These are phyloP conservation scores for Chaetomiaceae sp. DNA, from an alignment of 2,329 filamentous ascomycete species.

Conservation along the genomic window DNA sequence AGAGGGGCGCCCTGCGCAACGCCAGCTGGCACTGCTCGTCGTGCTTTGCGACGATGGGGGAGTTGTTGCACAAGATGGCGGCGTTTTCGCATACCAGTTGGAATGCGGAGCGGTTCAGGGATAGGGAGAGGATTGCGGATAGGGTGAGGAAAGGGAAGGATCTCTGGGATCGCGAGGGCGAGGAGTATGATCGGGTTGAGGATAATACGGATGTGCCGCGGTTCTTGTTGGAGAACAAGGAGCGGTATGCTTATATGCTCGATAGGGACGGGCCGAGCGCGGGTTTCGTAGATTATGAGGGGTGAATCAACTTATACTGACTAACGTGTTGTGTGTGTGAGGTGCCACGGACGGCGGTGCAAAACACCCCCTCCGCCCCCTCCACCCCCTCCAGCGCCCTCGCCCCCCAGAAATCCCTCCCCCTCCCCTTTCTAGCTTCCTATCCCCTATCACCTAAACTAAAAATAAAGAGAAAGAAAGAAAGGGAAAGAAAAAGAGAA, in stretches of 20 bases:
- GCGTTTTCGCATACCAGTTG: slow-evolving; percentile 52
- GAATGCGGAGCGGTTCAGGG: slow-evolving; percentile 46
- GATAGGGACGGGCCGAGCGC: slow-evolving; percentile 43
- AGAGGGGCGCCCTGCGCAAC: slow-evolving; percentile 44
- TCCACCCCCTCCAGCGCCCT: no score
- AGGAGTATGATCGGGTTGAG: slow-evolving; percentile 47
- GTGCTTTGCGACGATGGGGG: slow-evolving; percentile 53
- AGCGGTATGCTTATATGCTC: slow-evolving; percentile 43
- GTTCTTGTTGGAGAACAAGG: slow-evolving; percentile 39
- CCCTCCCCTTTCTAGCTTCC: no score
- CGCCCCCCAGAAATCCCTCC: no score
- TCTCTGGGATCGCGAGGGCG: slow-evolving; percentile 47
- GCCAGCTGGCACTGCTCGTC: slow-evolving; percentile 60
- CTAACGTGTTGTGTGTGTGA: no score
- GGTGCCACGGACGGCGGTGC: no score
- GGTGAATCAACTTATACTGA: no score
- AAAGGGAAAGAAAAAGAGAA: no score
- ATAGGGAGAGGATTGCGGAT: slow-evolving; percentile 45
- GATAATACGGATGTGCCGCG: slow-evolving; percentile 49
- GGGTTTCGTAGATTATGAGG: slow-evolving; percentile 44
- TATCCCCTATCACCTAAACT: no score
- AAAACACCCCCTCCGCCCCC: no score
- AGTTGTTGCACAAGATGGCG: slow-evolving; percentile 52
- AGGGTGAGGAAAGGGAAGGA: slow-evolving; percentile 50
- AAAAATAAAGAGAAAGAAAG: no score